Evolutionary conservation across 2,329 filamentous ascomycete species (phyloP).

Genomic region (Boeremia lycopersici): DNA sequence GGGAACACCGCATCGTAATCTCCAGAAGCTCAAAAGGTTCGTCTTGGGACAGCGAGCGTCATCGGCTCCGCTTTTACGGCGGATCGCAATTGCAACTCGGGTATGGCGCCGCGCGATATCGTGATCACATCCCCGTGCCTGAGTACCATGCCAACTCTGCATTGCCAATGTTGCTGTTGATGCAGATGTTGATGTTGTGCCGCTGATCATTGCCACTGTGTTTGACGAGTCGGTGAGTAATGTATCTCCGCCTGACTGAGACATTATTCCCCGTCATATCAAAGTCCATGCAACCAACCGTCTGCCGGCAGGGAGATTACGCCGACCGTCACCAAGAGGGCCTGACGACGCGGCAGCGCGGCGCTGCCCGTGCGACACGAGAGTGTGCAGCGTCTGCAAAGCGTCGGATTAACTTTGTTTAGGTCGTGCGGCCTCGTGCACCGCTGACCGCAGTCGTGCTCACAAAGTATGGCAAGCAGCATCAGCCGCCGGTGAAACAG

Average conservation of each 20-base stretch:
- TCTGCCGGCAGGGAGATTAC: constrained; percentile 11
- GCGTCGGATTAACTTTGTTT: constrained; percentile 1
- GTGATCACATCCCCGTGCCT: constrained; percentile 7
- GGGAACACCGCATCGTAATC: constrained; percentile 12
- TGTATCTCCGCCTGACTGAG: constrained; percentile 1
- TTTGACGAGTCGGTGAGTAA: constrained; percentile 1
- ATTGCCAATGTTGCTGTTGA: constrained; percentile 8
- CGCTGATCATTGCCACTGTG: constrained; percentile 1
- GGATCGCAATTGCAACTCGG: constrained; percentile 15
- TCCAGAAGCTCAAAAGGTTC: constrained; percentile 8
- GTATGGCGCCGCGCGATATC: constrained; percentile 12
- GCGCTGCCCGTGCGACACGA: constrained; percentile 12
- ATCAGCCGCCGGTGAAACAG: constrained; percentile 4
- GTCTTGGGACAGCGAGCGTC: constrained; percentile 6
- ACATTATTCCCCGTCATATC: constrained; percentile 3
- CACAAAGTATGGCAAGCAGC: constrained; percentile 1
- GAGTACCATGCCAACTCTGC: constrained; percentile 13
- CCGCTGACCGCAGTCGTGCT: background rate
- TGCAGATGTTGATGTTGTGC: constrained; percentile 1
- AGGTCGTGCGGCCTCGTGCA: constrained; percentile 8
- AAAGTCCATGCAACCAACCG: constrained; percentile 3
- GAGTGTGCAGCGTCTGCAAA: constrained; percentile 3
- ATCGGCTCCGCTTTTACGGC: constrained; percentile 16
- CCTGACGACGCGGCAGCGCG: constrained; percentile 16
- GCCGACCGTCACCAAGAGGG: constrained; percentile 11